Percentiles rank a stretch among this genome's conserved stretches.
Conservation (phyloP, 305 asterid genomes). For the Fraxinus platypoda region DNA sequence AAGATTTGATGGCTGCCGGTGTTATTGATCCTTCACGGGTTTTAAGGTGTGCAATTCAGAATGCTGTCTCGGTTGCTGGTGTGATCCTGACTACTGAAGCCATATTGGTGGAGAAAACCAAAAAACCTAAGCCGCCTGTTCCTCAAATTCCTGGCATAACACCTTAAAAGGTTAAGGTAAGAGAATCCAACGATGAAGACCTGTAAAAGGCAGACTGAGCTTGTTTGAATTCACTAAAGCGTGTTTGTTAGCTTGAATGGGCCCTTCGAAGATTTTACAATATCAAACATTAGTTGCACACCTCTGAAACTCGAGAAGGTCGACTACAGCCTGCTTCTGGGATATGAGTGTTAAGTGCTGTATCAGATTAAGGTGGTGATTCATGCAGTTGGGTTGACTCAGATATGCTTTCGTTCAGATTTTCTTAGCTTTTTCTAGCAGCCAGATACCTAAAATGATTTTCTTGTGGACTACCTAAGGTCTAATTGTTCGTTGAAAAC, state of each 20-base stretch:
- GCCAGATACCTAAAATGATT: neutral
- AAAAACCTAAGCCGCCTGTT: constrained; percentile 55
- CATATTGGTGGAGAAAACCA: constrained; percentile 71
- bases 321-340: neutral
- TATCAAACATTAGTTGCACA: neutral
- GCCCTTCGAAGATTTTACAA: neutral
- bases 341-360: neutral
- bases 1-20: constrained; percentile 82
- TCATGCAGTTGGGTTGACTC: neutral
- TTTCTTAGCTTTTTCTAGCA: neutral
- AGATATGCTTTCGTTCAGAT: neutral
- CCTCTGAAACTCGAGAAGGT: neutral
- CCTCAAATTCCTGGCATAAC: constrained; percentile 79
- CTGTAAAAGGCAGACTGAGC: constrained; percentile 4
- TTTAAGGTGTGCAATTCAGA: constrained; percentile 76
- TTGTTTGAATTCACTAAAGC: neutral
- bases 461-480: neutral
- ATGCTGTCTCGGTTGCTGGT: constrained; percentile 90
- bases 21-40: constrained; percentile 82
- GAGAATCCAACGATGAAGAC: constrained; percentile 4
- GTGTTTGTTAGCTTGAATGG: neutral
- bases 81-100: constrained; percentile 86
- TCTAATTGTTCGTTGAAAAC: neutral
- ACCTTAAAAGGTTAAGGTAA: constrained; percentile 36
- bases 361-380: neutral